Evolutionary conservation across 2,329 filamentous ascomycete species (phyloP).

Genomic region (Aspergillus sp.): DNA sequence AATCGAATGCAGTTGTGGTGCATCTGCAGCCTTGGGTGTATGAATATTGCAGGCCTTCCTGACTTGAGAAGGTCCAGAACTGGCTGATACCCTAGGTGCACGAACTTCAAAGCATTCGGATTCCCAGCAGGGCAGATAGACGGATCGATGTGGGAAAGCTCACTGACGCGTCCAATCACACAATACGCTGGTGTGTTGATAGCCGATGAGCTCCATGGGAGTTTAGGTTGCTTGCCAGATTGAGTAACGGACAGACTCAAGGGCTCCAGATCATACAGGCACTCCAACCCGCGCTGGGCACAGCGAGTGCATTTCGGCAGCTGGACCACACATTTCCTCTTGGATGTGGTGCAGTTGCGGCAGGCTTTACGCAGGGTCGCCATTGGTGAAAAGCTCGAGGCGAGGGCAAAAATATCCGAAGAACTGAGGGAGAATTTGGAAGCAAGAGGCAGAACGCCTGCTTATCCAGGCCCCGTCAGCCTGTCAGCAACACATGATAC

Average conservation of each 20-base stretch:
- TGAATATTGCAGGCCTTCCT: slow-evolving; percentile 1
- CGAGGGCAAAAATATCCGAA: too few relatives aligned
- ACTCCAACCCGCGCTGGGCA: slow-evolving; percentile 1
- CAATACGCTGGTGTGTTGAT: background rate
- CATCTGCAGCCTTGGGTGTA: slow-evolving; percentile 5
- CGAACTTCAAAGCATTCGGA: background rate
- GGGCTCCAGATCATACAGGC: slow-evolving; percentile 6
- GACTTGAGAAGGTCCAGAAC: background rate
- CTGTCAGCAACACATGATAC: too few relatives aligned
- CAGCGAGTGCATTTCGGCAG: slow-evolving; percentile 6
- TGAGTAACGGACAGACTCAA: background rate
- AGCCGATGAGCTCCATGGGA: background rate
- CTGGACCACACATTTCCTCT: slow-evolving; percentile 8
- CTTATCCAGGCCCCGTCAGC: too few relatives aligned
- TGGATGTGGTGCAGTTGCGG: background rate
- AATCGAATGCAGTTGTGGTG: background rate
- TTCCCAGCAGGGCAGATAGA: background rate
- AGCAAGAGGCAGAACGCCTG: too few relatives aligned
- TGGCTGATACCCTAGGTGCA: background rate
- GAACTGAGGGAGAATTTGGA: too few relatives aligned
- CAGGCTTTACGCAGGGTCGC: slow-evolving; percentile 4
- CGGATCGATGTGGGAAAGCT: background rate
- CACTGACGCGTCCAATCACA: background rate
- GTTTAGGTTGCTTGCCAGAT: background rate
- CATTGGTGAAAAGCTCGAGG: background rate